Conservation (phyloP, 345 rosid species). For the Populus simonii region DNA sequence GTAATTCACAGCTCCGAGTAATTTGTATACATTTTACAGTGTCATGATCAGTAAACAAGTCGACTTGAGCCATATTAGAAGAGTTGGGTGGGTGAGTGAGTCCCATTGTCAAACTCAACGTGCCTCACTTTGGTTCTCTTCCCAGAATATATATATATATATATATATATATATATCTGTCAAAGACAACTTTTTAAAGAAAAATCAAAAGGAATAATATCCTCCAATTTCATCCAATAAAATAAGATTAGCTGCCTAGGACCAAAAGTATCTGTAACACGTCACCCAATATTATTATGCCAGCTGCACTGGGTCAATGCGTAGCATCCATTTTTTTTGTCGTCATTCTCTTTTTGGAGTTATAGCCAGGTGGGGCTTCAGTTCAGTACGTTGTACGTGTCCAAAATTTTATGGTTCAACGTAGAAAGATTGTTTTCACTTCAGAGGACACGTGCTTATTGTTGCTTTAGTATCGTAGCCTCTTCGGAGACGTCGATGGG, state of each 20-base stretch:
- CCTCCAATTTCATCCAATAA: constrained; percentile 3
- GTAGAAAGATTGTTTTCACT: constrained; percentile 2
- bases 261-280: constrained; percentile 24
- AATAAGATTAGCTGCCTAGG: constrained; percentile 22
- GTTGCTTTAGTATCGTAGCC: constrained; percentile 11
- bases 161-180: too few relatives aligned
- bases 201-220: too few relatives aligned
- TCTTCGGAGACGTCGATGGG: constrained; percentile 25
- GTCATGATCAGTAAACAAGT: background rate
- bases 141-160: background rate
- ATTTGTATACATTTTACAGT: background rate
- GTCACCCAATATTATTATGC: constrained; percentile 10
- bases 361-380: background rate
- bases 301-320: constrained; percentile 26
- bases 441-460: constrained; percentile 22
- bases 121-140: constrained; percentile 29
- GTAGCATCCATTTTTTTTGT: background rate
- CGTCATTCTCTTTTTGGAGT: constrained; percentile 7
- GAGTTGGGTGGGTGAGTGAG: constrained; percentile 7
- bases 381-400: constrained; percentile 17
- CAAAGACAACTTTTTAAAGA: too few relatives aligned
- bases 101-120: constrained; percentile 11
- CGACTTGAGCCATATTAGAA: constrained; percentile 23
- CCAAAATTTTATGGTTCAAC: constrained; percentile 15
- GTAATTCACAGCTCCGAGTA: background rate